Evolutionary conservation across 176 grass and related monocot species (phyloP).

Genomic region (Oryza meridionalis): DNA sequence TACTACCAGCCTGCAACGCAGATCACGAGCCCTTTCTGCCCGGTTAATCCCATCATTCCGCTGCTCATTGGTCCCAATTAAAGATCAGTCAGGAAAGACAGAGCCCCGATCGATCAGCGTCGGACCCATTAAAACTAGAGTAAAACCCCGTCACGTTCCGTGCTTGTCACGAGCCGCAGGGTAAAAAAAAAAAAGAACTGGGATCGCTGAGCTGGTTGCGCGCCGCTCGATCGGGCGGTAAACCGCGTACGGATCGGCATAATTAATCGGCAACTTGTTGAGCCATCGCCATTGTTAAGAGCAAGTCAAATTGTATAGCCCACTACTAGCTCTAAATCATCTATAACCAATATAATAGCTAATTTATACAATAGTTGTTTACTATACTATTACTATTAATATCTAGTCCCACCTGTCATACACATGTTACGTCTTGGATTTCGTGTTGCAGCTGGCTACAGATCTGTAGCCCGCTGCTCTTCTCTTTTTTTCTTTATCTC

Average conservation of each 20-base stretch:
- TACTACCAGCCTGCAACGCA: neutral
- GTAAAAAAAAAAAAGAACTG: neutral
- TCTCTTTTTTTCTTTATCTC: no score
- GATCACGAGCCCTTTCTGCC: slow-evolving; percentile 39
- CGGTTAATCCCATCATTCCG: slow-evolving; percentile 44
- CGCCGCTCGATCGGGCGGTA: neutral
- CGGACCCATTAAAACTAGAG: neutral
- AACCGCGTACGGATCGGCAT: neutral
- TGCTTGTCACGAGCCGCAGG: neutral
- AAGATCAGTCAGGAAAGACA: slow-evolving; percentile 1
- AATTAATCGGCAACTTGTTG: neutral
- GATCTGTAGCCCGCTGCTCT: no score
- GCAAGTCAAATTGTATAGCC: no score
- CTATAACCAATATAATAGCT: no score
- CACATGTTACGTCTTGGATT: no score
- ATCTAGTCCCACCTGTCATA: no score
- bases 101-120: slow-evolving; percentile 11
- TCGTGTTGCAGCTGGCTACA: no score
- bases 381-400: no score
- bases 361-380: no score
- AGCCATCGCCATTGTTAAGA: neutral
- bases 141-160: neutral
- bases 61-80: slow-evolving; percentile 40
- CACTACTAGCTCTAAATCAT: no score
- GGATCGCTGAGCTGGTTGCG: neutral